Conservation (phyloP, 2,329 filamentous ascomycete species). For the Truncatella angustata region DNA sequence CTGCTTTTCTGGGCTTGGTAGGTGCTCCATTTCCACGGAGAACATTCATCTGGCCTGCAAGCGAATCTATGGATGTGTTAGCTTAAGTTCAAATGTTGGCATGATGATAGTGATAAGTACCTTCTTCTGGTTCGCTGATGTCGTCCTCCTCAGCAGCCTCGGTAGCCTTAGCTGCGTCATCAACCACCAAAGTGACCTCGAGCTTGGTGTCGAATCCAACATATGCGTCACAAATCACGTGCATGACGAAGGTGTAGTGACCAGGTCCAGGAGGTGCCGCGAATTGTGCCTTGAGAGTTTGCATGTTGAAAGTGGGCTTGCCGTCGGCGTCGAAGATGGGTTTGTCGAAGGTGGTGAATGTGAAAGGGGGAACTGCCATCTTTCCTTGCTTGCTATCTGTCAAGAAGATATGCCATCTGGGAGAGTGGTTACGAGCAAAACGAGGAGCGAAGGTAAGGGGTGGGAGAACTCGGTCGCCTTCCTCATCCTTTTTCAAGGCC, state of each 20-base stretch:
- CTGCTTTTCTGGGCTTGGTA: constrained; percentile 56
- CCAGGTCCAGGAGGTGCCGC: constrained; percentile 89
- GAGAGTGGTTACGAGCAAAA: constrained; percentile 83
- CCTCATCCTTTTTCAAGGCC: constrained; percentile 59
- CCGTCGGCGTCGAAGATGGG: constrained; percentile 77
- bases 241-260: constrained; percentile 92
- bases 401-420: constrained; percentile 92
- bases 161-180: constrained; percentile 82
- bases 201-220: constrained; percentile 90
- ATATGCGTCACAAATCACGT: constrained; percentile 92
- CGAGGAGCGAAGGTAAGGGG: constrained; percentile 90
- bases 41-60: constrained; percentile 87
- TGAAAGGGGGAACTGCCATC: constrained; percentile 94
- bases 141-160: constrained; percentile 85
- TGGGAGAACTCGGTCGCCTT: constrained; percentile 66
- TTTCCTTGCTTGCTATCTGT: constrained; percentile 92
- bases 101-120: constrained; percentile 44
- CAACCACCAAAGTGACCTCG: constrained; percentile 85
- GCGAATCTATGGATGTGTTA: constrained; percentile 55
- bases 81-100: background rate
- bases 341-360: constrained; percentile 90
- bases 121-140: constrained; percentile 96
- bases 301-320: constrained; percentile 89
- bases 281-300: constrained; percentile 96
- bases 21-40: constrained; percentile 69